phyloP scores from a whole-genome alignment of 257 asterid genomes.

The Solanum bulbocastanum region DNA sequence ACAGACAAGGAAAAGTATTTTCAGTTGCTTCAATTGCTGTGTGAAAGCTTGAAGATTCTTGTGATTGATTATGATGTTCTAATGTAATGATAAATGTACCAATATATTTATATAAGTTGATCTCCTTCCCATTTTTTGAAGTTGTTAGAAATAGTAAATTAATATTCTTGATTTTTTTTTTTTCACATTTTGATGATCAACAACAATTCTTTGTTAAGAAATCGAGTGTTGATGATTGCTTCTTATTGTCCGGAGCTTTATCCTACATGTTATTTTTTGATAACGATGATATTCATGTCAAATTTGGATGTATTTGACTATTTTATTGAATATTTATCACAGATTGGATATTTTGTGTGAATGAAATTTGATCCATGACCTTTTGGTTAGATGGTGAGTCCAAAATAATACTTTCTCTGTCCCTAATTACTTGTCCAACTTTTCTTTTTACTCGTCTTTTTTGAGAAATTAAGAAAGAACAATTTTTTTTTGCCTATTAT shows the following conservation, averaged over 20 bases:
- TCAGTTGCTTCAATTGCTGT: constrained; percentile 79
- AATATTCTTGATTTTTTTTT: not conserved
- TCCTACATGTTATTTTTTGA: not conserved
- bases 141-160: not conserved
- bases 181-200: not conserved
- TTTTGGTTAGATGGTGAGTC: not conserved
- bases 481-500: too few relatives aligned
- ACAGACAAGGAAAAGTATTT: constrained; percentile 81
- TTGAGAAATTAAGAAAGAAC: too few relatives aligned
- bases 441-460: too few relatives aligned
- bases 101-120: not conserved
- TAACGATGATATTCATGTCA: not conserved
- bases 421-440: too few relatives aligned
- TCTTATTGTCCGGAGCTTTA: not conserved
- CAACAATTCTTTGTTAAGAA: not conserved
- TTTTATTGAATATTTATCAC: not conserved
- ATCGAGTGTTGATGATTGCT: not conserved
- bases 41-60: constrained; percentile 45
- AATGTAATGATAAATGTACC: not conserved
- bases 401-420: not conserved
- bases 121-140: not conserved
- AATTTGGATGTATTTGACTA: not conserved
- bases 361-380: not conserved
- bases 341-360: not conserved
- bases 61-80: not conserved